These are phyloP conservation scores for Botrytis aclada DNA, from an alignment of 2,329 filamentous ascomycete species.

Conservation along the genomic window DNA sequence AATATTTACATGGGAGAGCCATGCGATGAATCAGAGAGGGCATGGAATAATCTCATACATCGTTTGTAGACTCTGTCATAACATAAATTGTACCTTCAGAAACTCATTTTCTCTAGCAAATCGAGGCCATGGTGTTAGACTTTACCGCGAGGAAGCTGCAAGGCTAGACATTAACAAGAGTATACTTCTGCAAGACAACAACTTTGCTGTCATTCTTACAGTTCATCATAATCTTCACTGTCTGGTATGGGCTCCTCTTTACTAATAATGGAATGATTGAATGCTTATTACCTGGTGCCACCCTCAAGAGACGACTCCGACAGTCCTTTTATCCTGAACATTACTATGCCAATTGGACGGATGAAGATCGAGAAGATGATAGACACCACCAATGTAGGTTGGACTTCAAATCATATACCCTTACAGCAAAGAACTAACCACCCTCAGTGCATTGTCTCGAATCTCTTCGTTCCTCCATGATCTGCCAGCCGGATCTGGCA, in stretches of 20 bases:
- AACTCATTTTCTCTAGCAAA: background rate
- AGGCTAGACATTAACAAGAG: constrained; percentile 13
- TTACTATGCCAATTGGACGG: constrained; percentile 18
- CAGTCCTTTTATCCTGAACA: constrained; percentile 10
- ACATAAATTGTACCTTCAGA: no score
- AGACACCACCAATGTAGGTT: constrained; percentile 6
- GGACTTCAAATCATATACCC: no score
- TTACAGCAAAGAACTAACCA: background rate
- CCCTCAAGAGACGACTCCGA: constrained; percentile 9
- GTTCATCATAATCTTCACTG: constrained; percentile 18
- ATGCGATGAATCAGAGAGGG: constrained; percentile 14
- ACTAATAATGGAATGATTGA: background rate
- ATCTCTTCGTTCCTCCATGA: constrained; percentile 15
- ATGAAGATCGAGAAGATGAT: constrained; percentile 1
- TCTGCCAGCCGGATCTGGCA: constrained; percentile 18
- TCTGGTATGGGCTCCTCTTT: background rate
- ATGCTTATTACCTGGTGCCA: background rate
- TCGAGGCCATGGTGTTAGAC: constrained; percentile 8
- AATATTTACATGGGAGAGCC: constrained; percentile 12
- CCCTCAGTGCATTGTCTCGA: constrained; percentile 13
- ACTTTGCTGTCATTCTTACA: constrained; percentile 16
- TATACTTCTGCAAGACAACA: constrained; percentile 7
- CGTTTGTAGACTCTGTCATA: background rate
- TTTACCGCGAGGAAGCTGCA: constrained; percentile 12
- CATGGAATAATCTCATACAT: constrained; percentile 17